Base-by-base conservation (phyloP, 1,284 basidiomycete species). In the Cutaneotrichosporon sp. region DNA sequence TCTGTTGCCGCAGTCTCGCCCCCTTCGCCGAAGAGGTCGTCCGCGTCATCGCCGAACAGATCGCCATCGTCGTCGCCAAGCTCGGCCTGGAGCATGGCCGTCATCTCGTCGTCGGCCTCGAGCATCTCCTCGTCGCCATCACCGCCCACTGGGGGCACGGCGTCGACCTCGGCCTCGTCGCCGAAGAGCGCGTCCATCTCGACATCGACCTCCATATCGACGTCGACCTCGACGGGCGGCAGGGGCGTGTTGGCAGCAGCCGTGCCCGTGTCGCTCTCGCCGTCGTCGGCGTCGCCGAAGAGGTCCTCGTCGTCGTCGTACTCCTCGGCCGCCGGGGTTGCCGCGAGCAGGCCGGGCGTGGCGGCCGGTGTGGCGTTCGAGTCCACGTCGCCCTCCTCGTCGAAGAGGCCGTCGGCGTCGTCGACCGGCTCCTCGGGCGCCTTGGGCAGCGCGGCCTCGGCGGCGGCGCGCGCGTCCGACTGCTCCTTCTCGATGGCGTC, bases 1-100 rank as follows among this genome's bases (percentile, higher is more conserved):
- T 65, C 56, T 16, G 64, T 60, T 2, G 56, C 65, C 0, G 60
- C 61, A 29, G 33, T 50, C 7, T 54, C 24, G 29, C 46, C 54
- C 20, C 29, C 54, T 20, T 56, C 60, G 31, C 34, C 20, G 4
- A 27, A 29, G 4, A 53, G 51, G n/a, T 53, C 51, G 9, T 20
- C 51, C 3, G 22, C 51, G 9, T 53, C 22, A 13, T 38, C 51
- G 13, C 34, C 51, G 20, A 29, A 18, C 9, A 47, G 52, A 20
- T 58, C n/a, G n/a, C n/a, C 61, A 42, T 74, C 27, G 87, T 74
- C 27, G 87, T 86, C 69, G 69, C 67, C 68, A 49, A 75, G 59
- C 59, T 71, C 69, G 24, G 68, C 72, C 31, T 66, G 59, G 18
- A 75, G 66, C 36, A 76, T 62, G 38, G 67, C 67, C 3, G 74